Percentiles rank a stretch among this genome's conserved stretches.
Evolutionary conservation across 2,329 filamentous ascomycete genomes (phyloP).

Genomic region (Venturia nashicola): DNA sequence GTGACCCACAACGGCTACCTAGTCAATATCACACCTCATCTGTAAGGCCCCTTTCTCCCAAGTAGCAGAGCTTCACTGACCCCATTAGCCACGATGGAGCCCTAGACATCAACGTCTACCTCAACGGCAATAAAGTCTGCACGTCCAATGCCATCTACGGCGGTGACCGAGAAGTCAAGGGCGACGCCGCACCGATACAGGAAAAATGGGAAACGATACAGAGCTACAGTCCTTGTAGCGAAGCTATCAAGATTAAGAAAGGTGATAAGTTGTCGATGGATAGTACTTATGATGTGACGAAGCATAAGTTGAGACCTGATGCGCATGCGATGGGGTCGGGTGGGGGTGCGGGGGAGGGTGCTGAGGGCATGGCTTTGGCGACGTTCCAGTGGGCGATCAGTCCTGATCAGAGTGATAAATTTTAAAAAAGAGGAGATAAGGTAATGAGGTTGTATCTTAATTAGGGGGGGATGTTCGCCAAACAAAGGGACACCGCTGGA

Average conservation of each 20-base stretch:
- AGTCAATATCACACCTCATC: conserved; percentile 7
- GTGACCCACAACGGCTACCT: conserved; percentile 7
- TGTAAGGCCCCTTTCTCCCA: background rate
- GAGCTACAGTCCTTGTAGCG: conserved; percentile 2
- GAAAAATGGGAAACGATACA: conserved; percentile 9
- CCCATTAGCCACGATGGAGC: conserved; percentile 4
- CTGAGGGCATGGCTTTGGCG: conserved; percentile 9
- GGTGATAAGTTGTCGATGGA: conserved; percentile 7
- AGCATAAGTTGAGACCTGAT: conserved; percentile 8
- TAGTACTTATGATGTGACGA: conserved; percentile 8
- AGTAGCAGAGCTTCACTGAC: background rate
- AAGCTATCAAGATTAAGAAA: conserved; percentile 4
- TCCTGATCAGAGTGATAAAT: background rate
- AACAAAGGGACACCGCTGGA: no score
- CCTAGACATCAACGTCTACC: conserved; percentile 3
- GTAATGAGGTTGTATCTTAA: no score
- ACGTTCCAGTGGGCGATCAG: background rate
- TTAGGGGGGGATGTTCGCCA: no score
- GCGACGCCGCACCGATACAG: background rate
- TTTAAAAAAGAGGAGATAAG: background rate
- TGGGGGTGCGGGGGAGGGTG: background rate
- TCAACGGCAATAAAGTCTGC: conserved; percentile 7
- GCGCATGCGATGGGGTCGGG: background rate
- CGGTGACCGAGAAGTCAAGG: background rate
- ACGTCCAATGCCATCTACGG: conserved; percentile 9